phyloP scores from a whole-genome alignment of 2,329 filamentous ascomycete species.

The Exophiala oligosperma region DNA sequence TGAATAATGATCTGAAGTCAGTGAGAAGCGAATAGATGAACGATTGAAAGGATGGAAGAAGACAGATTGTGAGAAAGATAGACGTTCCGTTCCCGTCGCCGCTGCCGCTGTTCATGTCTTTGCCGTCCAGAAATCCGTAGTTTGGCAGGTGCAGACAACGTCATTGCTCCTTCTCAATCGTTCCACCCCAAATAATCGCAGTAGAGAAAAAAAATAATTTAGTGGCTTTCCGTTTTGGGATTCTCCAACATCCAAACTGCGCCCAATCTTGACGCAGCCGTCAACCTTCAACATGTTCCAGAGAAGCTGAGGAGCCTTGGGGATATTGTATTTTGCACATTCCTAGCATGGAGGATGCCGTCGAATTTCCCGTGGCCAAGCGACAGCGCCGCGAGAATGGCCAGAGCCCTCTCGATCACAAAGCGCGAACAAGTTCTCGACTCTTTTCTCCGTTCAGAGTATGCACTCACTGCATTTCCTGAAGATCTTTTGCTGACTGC shows the following conservation, averaged over 20 bases:
- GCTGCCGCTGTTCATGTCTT: too few species aligned
- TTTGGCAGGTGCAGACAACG: background rate
- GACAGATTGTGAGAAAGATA: too few species aligned
- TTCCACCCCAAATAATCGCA: background rate
- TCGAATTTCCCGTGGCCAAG: constrained; percentile 66
- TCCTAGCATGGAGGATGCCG: constrained; percentile 19
- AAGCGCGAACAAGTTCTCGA: constrained; percentile 59
- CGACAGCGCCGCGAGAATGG: constrained; percentile 66
- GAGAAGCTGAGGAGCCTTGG: too few species aligned
- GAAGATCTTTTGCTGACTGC: constrained; percentile 1
- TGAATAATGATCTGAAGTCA: constrained; percentile 1
- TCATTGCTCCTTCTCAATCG: background rate
- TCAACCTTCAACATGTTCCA: background rate
- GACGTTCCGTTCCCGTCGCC: too few species aligned
- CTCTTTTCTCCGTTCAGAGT: constrained; percentile 95
- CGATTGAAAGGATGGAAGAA: too few species aligned
- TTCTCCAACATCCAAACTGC: background rate
- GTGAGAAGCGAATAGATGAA: background rate
- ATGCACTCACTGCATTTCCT: constrained; percentile 39
- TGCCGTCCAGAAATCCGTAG: too few species aligned
- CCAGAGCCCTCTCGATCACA: constrained; percentile 35
- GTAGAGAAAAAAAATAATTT: constrained; percentile 1
- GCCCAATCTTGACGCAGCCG: background rate
- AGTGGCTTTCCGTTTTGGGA: background rate
- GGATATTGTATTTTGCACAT: background rate